phyloP scores from a whole-genome alignment of 805 yeast species.

The Lipomyces starkeyi region DNA sequence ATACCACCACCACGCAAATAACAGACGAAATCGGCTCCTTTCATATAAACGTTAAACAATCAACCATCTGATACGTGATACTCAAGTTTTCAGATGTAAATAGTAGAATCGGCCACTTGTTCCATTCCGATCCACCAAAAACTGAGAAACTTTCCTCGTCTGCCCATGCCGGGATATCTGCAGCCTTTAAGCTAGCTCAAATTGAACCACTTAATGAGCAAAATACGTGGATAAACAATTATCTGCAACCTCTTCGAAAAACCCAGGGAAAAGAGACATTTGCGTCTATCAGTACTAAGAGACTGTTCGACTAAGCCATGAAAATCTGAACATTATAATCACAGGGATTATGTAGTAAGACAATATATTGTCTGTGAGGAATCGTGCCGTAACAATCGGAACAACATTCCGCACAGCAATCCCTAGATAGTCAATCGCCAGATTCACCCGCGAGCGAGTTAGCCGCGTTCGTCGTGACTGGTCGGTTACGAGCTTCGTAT shows the following conservation, averaged over 20 bases:
- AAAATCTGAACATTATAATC: conserved; percentile 10
- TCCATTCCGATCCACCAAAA: background rate
- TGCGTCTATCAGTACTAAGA: background rate
- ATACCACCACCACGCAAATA: background rate
- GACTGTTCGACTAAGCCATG: background rate
- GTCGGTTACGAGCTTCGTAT: conserved; percentile 25
- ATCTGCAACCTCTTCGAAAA: background rate
- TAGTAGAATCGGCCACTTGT: background rate
- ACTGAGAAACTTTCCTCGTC: background rate
- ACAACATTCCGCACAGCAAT: conserved; percentile 11
- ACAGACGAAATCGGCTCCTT: background rate
- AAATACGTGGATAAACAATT: background rate
- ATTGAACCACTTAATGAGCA: background rate
- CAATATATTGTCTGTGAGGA: background rate
- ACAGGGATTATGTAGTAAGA: conserved; percentile 2
- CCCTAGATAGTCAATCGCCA: conserved; percentile 21
- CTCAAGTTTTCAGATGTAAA: background rate
- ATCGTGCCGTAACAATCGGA: conserved; percentile 14
- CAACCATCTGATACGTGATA: background rate
- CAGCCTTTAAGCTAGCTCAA: background rate
- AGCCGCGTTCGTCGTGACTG: conserved; percentile 11
- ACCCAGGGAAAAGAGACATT: background rate
- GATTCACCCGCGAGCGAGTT: conserved; percentile 15
- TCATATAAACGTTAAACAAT: background rate
- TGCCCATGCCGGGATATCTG: background rate